These are phyloP conservation scores for Insectozyma bohioensis DNA, from an alignment of 1,139 yeast species.

Conservation along the genomic window DNA sequence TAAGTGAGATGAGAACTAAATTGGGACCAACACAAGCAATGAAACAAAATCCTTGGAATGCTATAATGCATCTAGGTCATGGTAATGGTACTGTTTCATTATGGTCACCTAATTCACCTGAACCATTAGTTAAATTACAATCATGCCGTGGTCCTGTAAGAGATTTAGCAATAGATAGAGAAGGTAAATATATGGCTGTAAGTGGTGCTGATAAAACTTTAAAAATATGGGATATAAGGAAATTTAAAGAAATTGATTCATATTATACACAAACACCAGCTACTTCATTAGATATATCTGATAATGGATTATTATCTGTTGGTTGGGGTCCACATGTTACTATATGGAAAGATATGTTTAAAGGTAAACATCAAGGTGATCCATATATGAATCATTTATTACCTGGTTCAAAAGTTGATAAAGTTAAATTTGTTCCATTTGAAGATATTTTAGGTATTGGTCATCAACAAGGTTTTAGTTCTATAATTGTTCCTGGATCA, in stretches of 20 bases:
- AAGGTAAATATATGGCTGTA: constrained; percentile 92
- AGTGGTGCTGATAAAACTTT: constrained; percentile 84
- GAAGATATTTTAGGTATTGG: constrained; percentile 95
- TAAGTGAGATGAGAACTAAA: constrained; percentile 81
- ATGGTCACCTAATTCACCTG: constrained; percentile 90
- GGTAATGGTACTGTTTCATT: constrained; percentile 88
- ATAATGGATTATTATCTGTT: constrained; percentile 80
- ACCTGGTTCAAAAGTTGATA: constrained; percentile 73
- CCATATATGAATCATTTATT: constrained; percentile 93
- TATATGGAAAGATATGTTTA: constrained; percentile 75
- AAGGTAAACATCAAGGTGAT: constrained; percentile 51
- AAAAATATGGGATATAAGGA: constrained; percentile 93
- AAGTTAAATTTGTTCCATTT: constrained; percentile 79
- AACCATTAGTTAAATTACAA: constrained; percentile 82
- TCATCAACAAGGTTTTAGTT: constrained; percentile 72
- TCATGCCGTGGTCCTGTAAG: constrained; percentile 85
- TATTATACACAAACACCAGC: constrained; percentile 88
- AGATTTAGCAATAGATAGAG: constrained; percentile 83
- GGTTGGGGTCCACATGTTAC: constrained; percentile 97
- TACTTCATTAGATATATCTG: constrained; percentile 74
- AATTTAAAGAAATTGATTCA: constrained; percentile 71
- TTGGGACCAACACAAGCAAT: constrained; percentile 87
- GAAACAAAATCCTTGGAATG: constrained; percentile 95
- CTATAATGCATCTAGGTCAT: constrained; percentile 92
- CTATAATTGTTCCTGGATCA: constrained; percentile 89